Conservation (phyloP, 176 grass and related monocot species). For the Thalia dealbata region DNA sequence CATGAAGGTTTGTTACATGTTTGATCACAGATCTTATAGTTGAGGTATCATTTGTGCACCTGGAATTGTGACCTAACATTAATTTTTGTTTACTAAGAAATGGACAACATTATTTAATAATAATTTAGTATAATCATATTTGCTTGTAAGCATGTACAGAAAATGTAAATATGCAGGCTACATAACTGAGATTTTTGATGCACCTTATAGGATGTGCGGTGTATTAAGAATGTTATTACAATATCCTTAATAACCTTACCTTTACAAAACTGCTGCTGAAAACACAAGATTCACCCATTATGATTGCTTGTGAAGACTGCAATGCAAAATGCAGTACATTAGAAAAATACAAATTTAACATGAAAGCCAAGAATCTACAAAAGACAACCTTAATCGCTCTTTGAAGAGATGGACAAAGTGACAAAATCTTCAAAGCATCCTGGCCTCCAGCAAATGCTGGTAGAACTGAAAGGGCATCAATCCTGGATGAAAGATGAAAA, state of each 20-base stretch:
- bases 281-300: constrained; percentile 69
- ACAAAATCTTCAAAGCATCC: constrained; percentile 83
- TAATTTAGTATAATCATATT: neutral
- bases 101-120: too few species aligned
- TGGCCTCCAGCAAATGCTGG: constrained; percentile 65
- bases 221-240: constrained; percentile 4
- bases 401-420: constrained; percentile 68
- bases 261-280: constrained; percentile 66
- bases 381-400: constrained; percentile 62
- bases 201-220: neutral
- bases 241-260: constrained; percentile 36
- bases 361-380: constrained; percentile 16
- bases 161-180: neutral
- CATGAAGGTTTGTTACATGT: too few species aligned
- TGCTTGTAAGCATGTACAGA: neutral
- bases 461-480: constrained; percentile 85
- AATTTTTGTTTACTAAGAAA: too few species aligned
- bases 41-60: too few species aligned
- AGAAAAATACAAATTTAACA: constrained; percentile 14
- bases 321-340: constrained; percentile 30
- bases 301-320: constrained; percentile 81
- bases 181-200: neutral
- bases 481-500: constrained; percentile 42
- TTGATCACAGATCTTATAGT: too few species aligned
- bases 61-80: too few species aligned